These are phyloP conservation scores for Claviceps humidiphila DNA, from an alignment of 2,329 filamentous ascomycete species.

Conservation along the genomic window DNA sequence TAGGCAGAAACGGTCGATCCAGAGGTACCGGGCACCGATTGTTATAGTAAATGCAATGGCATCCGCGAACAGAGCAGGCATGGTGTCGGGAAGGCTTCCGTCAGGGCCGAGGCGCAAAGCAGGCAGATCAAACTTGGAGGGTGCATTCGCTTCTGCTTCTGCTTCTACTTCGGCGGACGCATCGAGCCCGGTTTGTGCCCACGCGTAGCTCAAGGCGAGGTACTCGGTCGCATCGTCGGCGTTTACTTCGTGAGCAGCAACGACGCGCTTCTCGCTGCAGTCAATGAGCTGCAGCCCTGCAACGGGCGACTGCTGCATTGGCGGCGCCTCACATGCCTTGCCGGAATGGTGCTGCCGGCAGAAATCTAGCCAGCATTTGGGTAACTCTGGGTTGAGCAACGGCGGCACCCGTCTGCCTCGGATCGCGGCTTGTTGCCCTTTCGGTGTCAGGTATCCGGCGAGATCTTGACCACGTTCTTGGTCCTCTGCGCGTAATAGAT, in stretches of 20 bases:
- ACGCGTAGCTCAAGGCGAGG: constrained; percentile 24
- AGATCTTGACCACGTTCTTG: constrained; percentile 12
- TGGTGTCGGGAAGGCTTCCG: constrained; percentile 11
- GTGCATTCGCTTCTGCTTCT: no score
- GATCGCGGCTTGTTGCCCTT: constrained; percentile 11
- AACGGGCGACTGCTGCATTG: constrained; percentile 8
- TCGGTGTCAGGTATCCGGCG: constrained; percentile 3
- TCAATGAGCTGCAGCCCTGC: constrained; percentile 21
- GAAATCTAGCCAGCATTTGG: constrained; percentile 22
- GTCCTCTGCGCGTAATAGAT: constrained; percentile 19
- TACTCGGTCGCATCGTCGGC: constrained; percentile 14
- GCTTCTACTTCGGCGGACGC: constrained; percentile 4
- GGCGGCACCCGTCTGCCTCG: constrained; percentile 20
- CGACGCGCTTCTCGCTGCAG: constrained; percentile 15
- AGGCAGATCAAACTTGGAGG: neutral
- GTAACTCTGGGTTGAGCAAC: constrained; percentile 17
- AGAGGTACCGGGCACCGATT: constrained; percentile 24
- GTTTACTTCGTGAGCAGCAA: constrained; percentile 17
- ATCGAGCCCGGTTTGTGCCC: constrained; percentile 12
- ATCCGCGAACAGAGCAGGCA: constrained; percentile 20
- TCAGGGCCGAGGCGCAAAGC: neutral
- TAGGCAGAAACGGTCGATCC: constrained; percentile 25
- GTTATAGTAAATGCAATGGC: constrained; percentile 18
- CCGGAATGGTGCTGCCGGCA: constrained; percentile 18
- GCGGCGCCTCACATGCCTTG: constrained; percentile 10